Evolutionary conservation across 768 basidiomycete genomes (phyloP), one percentile per base, ranked within the genome.

Genomic region (Scleroderma bovista): DNA sequence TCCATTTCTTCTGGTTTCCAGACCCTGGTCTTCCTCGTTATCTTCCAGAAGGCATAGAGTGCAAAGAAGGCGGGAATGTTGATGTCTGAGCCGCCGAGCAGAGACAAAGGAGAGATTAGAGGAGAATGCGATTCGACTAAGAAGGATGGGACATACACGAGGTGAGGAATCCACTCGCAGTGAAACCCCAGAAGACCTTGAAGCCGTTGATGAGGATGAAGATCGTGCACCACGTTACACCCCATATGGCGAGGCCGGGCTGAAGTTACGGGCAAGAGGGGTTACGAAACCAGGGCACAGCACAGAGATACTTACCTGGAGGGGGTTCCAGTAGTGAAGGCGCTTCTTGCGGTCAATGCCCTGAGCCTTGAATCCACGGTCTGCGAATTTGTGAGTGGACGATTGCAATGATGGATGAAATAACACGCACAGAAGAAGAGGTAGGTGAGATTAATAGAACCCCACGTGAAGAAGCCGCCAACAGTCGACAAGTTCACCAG

Each of bases 1-100:
- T 86, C 85, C 83, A 85, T 87, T 57, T 86, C 80, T 20, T 71
- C 48, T 2, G 79, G 72, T 51, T 73, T 75, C 83, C 83, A 84
- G 38, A 70, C 19, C 36, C 42, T 36, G 1, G 64, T 57, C 44
- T 40, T 49, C 38, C 55, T 60, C 20, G 10, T 22, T 6, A 53
- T 6, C 47, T 65, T 63, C 53, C 50, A 65, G 33, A 52, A 57
- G 8, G 54, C 11, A 50, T 53, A 63, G 31, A 64, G 60, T 51
- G 52, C 44, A 33, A 52, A 19, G 42, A 56, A 38, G 38, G 63
- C 48, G 1, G 53, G 53, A 37, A 64, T 58, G 54, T 63, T 63
- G 52, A 64, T 51, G 73, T 70, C 65, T 75, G 9, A 29, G 60
- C 64, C 23, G 36, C 19, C 19, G 16, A 31, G 17, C 43, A 24